Base-by-base conservation (phyloP, 1,139 yeast genomes). In the Hyphopichia khmerensis region DNA sequence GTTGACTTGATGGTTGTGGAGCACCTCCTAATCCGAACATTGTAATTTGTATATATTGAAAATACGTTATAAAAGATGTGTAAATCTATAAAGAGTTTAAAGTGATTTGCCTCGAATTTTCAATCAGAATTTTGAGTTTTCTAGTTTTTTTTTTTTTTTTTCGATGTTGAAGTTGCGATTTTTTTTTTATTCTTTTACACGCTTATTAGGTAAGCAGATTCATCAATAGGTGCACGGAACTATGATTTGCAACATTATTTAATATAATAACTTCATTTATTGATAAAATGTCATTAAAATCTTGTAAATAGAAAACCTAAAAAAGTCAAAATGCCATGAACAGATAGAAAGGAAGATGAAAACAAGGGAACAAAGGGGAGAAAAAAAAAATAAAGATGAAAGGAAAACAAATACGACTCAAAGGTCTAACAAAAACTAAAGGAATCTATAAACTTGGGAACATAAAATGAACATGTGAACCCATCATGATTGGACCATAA, bases 1-100 rank as follows among this genome's bases (percentile, higher is more conserved):
- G 90, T 55, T 84, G 87, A 38, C 89, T 78, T 34, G 87, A 75
- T 48, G 82, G 62, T 64, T 83, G 88, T 50, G 91, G 90, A 44
- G 81, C 76, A 49, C 89, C 88, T 56, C 96, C 96, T 56, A 93
- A 78, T 62, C 99, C 99, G 62, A 91, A 81, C 79, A 73, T 73
- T 31, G n/a, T 37, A 26, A 16, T 14, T 35, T n/a, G 31, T 35
- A 4, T n/a, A 4, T 33, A n/a, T 16, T n/a, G 5, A 27, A 6
- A 11, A 7, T 27, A 27, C 11, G 7, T 7, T 27, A 11, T 11
- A 27, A n/a, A 27, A 27, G 6, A 27, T n/a, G 9, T 5, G 5
- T 21, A 21, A 6, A 21, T 21, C 24, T 21, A 21, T 21, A 21
- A 21, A 21, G 24, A 21, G 9, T 6, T 21, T 21, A 5, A 9